phyloP scores from a whole-genome alignment of 768 basidiomycete species.

The Leucosporidium creatinivorum region DNA sequence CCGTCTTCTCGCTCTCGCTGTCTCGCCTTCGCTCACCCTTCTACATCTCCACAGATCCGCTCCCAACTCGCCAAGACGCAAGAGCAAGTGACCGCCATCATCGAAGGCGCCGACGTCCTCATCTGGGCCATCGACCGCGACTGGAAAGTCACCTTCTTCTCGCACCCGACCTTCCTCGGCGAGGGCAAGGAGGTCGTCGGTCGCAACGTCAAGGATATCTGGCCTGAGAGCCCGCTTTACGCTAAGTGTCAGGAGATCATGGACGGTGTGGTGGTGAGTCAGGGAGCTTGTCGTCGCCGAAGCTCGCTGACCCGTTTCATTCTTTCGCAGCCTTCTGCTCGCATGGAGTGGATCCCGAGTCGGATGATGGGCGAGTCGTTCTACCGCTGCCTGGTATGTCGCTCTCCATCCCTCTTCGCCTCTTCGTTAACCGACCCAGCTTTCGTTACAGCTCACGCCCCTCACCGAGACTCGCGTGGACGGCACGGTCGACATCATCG shows the following conservation, averaged over 20 bases:
- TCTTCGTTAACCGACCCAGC: too few relatives aligned
- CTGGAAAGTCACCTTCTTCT: constrained; percentile 12
- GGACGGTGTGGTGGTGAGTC: constrained; percentile 14
- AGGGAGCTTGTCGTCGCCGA: not conserved
- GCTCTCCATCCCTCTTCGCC: too few relatives aligned
- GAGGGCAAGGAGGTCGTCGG: not conserved
- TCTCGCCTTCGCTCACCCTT: not conserved
- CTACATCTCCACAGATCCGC: constrained; percentile 9
- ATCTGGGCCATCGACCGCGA: constrained; percentile 20
- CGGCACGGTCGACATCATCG: constrained; percentile 7
- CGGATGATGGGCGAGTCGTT: too few relatives aligned
- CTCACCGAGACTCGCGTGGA: constrained; percentile 16
- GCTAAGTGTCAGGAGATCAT: constrained; percentile 4
- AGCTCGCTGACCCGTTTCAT: not conserved
- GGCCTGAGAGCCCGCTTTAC: not conserved
- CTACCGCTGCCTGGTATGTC: too few relatives aligned
- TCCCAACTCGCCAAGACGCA: constrained; percentile 3
- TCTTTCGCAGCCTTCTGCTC: too few relatives aligned
- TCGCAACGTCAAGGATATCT: constrained; percentile 2
- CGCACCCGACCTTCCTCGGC: constrained; percentile 5
- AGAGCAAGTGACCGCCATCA: constrained; percentile 21
- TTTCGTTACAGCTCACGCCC: constrained; percentile 5
- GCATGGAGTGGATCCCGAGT: too few relatives aligned
- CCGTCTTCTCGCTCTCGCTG: not conserved
- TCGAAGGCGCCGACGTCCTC: constrained; percentile 17